phyloP scores from a whole-genome alignment of 2,329 filamentous ascomycete species.

The Calonectria naviculata region DNA sequence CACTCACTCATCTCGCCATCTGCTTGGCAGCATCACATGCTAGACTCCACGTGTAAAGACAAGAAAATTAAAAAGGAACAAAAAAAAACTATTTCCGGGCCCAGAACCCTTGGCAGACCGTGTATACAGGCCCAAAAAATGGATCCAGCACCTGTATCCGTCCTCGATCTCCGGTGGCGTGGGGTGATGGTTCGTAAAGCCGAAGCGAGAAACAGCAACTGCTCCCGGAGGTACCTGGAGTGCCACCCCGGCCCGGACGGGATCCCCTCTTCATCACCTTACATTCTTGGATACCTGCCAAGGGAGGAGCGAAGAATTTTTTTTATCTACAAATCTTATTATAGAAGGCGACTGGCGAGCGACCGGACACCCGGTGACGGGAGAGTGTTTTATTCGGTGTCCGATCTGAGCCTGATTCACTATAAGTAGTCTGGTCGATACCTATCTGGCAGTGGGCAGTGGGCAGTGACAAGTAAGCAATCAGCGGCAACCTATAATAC shows the following conservation, averaged over 20 bases:
- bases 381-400: not conserved
- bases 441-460: too few species aligned
- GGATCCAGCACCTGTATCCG: constrained; percentile 9
- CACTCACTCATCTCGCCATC: not conserved
- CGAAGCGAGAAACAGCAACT: constrained; percentile 11
- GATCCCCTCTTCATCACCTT: not conserved
- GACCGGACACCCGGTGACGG: not conserved
- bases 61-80: not conserved
- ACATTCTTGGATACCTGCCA: not conserved
- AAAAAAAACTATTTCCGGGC: not conserved
- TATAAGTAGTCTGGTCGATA: too few species aligned
- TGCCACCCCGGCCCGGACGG: not conserved
- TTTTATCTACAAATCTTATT: not conserved
- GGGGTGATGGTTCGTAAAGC: constrained; percentile 31
- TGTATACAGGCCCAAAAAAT: not conserved
- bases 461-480: not conserved
- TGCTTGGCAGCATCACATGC: constrained; percentile 1
- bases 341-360: not conserved
- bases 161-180: constrained; percentile 35
- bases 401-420: not conserved
- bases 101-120: not conserved
- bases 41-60: not conserved
- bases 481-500: not conserved
- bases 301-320: constrained; percentile 7
- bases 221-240: constrained; percentile 1